A percentile compares a stretch with the other conserved stretches of the same genome.
phyloP scores from a whole-genome alignment of 495 filamentous ascomycete genomes.

The Penicillium samsonianum region DNA sequence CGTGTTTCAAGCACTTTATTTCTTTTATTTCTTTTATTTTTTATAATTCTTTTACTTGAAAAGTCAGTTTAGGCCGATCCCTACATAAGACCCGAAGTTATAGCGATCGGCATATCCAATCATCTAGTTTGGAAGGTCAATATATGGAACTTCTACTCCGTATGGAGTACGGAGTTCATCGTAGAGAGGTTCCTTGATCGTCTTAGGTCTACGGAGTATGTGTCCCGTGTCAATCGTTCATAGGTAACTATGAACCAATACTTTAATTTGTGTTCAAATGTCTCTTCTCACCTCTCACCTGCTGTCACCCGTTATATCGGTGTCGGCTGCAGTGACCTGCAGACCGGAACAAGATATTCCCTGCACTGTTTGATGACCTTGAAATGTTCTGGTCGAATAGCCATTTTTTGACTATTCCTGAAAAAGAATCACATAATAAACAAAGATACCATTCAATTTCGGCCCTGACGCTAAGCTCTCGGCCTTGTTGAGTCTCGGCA shows the following conservation, averaged over 20 bases:
- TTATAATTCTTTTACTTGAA: background rate
- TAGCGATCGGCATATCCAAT: constrained; percentile 21
- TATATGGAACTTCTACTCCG: background rate
- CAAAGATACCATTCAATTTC: background rate
- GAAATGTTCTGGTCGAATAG: constrained; percentile 6
- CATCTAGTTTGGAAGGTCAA: constrained; percentile 19
- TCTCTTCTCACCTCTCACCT: no score
- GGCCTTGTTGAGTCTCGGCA: background rate
- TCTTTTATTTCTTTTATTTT: background rate
- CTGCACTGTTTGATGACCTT: constrained; percentile 10
- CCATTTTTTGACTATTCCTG: background rate
- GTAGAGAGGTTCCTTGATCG: background rate
- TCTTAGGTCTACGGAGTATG: background rate
- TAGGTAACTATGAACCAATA: background rate
- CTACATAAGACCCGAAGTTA: background rate
- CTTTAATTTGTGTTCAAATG: background rate
- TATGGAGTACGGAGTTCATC: background rate
- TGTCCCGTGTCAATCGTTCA: background rate
- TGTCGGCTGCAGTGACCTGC: constrained; percentile 17
- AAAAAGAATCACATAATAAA: constrained; percentile 4
- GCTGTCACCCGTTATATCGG: constrained; percentile 19
- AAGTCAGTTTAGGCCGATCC: constrained; percentile 8
- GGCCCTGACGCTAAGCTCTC: background rate
- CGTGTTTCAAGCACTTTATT: constrained; percentile 12
- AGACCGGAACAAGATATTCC: constrained; percentile 15